Base-by-base conservation (phyloP, 2,329 filamentous ascomycete species). In the Annulohypoxylon truncatum region DNA sequence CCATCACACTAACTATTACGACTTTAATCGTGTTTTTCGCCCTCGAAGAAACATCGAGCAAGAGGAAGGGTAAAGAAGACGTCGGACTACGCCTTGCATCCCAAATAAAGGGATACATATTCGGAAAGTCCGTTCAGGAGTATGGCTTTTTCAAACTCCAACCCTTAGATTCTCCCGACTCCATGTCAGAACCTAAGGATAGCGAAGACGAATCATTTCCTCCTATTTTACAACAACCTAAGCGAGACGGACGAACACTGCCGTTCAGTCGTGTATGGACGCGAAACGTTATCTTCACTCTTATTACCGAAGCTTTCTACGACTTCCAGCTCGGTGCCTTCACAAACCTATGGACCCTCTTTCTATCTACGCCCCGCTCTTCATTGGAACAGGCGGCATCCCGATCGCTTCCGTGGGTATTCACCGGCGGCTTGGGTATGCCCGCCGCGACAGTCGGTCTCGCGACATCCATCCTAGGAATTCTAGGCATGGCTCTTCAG, bases 281-380 rank as follows among this genome's bases (percentile, higher is more conserved):
- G 0, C 78, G 77, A 53, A 83, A 84, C 59, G 81, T 85, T 44
- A 76, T 84, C 63, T 80, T 83, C 58, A 85, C 83, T 0, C 80
- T 93, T 2, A 74, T 91, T 50, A 85, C 84, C 24, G 89, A 90
- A 68, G 89, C 89, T 29, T 85, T 93, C 51, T 88, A 92, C 71
- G 89, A 91, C 68, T 88, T 93, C 73, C 90, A 93, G 78, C 87
- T 83, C 68, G 89, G 87, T 66, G 87, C 89, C 18, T 92, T 92
- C 78, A 88, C 88, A 64, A 87, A 89, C 59, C 82, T 92, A 58
- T 91, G 88, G 80, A 89, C 89, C 10, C 83, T 92, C 12, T 92
- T 92, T 78, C 81, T 92, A 29, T 90, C 90, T 0, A 89, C 88
- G 0, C 87, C 89, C 0, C 87, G 89, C n/a, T 82, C 78, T 9